Evolutionary conservation across 192 early-diverging fungal genomes (phyloP), one percentile per base, ranked within the genome.

Genomic region (Backusella sp.): DNA sequence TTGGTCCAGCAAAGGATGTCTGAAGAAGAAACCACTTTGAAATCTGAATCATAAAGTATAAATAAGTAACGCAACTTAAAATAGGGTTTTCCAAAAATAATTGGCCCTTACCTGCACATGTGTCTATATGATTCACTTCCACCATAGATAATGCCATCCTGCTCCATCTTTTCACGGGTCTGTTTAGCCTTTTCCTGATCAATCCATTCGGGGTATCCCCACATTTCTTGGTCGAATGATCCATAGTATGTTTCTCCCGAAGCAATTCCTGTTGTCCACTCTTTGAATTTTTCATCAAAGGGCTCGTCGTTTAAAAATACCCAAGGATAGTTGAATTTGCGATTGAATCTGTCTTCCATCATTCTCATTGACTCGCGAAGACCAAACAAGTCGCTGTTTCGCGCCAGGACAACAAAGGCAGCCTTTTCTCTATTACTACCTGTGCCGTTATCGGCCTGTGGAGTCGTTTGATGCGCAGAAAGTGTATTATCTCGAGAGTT

Each of bases 301-400:
- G 86, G 84, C 39, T 84, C 85, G 41, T 97, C 90, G 84, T 96
- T 97, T 52, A 97, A 82, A 73, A 96, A 95, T 44, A 97, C 91
- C 82, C 93, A 97, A 0, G 94, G 94, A 79, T 96, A 97, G 76
- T 92, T 84, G 84, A 88, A 93, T 46, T 88, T 86, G 39, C 76
- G 44, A 77, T 96, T 96, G 83, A 95, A 96, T 28, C 94, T 84
- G 74, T 92, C 90, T 79, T 96, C 94, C 42, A 95, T 78, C 74
- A 93, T 88, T 68, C 76, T 81, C 73, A 96, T 85, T 0, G 92
- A 79, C 9, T 78, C 66, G 1, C 82, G 75, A 68, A 92, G 81
- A 14, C 84, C 91, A 30, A 86, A 73, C 28, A 93, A 74, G 41
- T 96, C 93, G 4, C 72, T 76, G 49, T 96, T 94, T 14, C 92